Evolutionary conservation across 2,329 filamentous ascomycete genomes (phyloP).

Genomic region (Tolypocladium ovalisporum): DNA sequence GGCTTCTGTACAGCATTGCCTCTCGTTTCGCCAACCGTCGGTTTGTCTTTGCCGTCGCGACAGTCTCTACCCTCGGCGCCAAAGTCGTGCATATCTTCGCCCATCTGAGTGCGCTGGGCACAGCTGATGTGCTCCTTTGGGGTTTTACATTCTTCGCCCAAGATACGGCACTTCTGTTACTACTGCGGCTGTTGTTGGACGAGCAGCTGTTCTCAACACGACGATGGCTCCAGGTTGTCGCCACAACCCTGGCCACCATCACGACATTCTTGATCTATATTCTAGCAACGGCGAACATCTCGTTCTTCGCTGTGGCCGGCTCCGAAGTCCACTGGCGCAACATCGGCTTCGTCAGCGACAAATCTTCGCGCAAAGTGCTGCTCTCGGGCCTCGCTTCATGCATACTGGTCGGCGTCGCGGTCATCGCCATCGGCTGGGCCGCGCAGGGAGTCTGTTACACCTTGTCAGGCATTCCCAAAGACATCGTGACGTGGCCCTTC

Average conservation of each 20-base stretch:
- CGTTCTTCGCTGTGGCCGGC: slow-evolving; percentile 19
- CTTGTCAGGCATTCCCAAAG: slow-evolving; percentile 7
- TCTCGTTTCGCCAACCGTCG: slow-evolving; percentile 16
- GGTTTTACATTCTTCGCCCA: slow-evolving; percentile 24
- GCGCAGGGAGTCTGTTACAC: slow-evolving; percentile 11
- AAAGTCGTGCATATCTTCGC: slow-evolving; percentile 21
- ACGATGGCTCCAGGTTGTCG: slow-evolving; percentile 6
- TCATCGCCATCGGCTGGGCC: slow-evolving; percentile 8
- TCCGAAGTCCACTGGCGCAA: slow-evolving; percentile 18
- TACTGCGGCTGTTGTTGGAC: slow-evolving; percentile 20
- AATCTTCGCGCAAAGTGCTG: slow-evolving; percentile 13
- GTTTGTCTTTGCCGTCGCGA: slow-evolving; percentile 20
- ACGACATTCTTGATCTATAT: slow-evolving; percentile 7
- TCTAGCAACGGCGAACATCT: slow-evolving; percentile 12
- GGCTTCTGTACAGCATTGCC: background rate
- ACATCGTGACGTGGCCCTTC: slow-evolving; percentile 9
- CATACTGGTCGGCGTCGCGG: slow-evolving; percentile 1
- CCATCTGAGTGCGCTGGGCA: slow-evolving; percentile 17
- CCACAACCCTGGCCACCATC: background rate
- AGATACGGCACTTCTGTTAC: slow-evolving; percentile 18
- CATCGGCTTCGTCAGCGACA: slow-evolving; percentile 12
- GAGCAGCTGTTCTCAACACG: slow-evolving; percentile 7
- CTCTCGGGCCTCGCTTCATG: slow-evolving; percentile 14
- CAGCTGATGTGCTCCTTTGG: slow-evolving; percentile 17
- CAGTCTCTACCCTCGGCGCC: slow-evolving; percentile 16